Evolutionary conservation across 139 green algal genomes (phyloP), one percentile per base, ranked within the genome.

Genomic region (Chlamydomonas incerta): DNA sequence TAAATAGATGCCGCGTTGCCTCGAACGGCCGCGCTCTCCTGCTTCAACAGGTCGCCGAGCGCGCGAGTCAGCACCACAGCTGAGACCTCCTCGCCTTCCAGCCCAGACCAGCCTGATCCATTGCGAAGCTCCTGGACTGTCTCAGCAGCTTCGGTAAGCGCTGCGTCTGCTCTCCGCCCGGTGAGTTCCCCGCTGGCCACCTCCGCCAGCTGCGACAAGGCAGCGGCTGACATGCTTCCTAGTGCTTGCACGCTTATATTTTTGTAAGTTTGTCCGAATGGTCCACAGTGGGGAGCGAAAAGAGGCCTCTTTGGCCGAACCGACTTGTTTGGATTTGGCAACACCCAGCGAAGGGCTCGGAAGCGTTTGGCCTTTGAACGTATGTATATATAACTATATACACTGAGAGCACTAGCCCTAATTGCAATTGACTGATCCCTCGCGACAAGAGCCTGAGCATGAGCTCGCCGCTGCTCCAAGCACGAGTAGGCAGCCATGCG

Each of bases 11-110:
- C 67, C n/a, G 80, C 80, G 4, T 28, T 21, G 13, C 14, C 20
- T 11, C 65, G 50, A 3, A 85, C 21, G 34, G 33, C 23, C 15
- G 50, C 67, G 41, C 55, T 47, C 67, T 85, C 31, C 5, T 57
- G 33, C 50, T 77, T 85, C 14, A 85, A 50, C 23, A 85, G 68
- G 50, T 85, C 80, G 9, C 67, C 80, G 1, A 85, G 31, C 14
- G 80, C 80, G 28, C 80, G 66, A 28, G 80, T 85, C 58, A 85
- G 80, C 47, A 50, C 52, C 67, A 76, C 21, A 13, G 67, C 50
- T 0, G 80, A 85, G 2, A 85, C 21, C 4, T 77, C 80, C 33
- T 68, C 67, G 29, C 46, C 67, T 21, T 85, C 23, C 31, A 85
- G 68, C 17, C n/a, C 20, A 8, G 77, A 26, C 77, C 77, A 84